Base-by-base conservation (phyloP, 805 yeast species). In the Barnettozyma sucrosica region DNA sequence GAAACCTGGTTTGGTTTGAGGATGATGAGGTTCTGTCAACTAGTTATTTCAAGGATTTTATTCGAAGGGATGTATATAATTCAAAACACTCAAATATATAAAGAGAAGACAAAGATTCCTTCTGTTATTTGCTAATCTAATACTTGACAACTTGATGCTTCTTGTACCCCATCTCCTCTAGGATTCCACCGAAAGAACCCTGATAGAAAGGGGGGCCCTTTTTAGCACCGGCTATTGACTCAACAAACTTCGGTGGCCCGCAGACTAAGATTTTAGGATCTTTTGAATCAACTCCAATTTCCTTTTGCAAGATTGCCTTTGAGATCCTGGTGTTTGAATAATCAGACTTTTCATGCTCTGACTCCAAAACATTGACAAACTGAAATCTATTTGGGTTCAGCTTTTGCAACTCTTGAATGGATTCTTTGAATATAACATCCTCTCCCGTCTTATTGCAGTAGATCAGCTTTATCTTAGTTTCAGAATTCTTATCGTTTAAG, bases 161-260 rank as follows among this genome's bases (percentile, higher is more conserved):
- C 4, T n/a, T 11, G 32, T 28, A 28, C 14, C 32, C 32, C 32
- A 28, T 28, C 32, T 28, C 32, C 32, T 28, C 7, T 16, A 39
- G 18, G 16, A n/a, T 16, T 10, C 42, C 42, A 24, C 42, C 42
- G 16, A 13, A 11, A 25, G 42, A n/a, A 5, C 42, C 42, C 18
- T 39, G 42, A 10, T 39, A 39, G 20, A 39, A 39, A 25, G 42
- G 42, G 5, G 42, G 42, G 28, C 42, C 42, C 13, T 18, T 16
- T 24, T 39, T 39, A 5, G 20, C 19, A n/a, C 42, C 42, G 7
- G 42, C 42, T 25, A 39, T 25, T 4, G 14, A 39, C 28, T 39
- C 32, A 23, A 39, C 32, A 39, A 39, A 39, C 13, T 24, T 39
- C 25, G 42, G 33, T n/a, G 42, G 42, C 4, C 42, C 42, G 25